A percentile compares a stretch with the other conserved stretches of the same genome.
These are phyloP conservation scores for Viridothelium virens DNA, from an alignment of 495 filamentous ascomycete species.

Conservation along the genomic window DNA sequence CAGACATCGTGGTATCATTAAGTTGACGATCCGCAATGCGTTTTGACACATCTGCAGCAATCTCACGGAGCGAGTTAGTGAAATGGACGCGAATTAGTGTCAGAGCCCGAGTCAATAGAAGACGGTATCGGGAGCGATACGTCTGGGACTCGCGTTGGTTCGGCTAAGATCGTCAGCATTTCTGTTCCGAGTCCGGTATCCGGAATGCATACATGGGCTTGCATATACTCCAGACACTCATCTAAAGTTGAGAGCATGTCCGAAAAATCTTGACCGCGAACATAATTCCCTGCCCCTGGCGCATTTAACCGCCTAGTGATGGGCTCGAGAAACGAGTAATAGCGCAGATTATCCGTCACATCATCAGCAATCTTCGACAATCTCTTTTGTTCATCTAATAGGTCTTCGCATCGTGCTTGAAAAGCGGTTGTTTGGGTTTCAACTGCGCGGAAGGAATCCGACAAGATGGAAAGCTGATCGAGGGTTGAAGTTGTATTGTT, in stretches of 20 bases:
- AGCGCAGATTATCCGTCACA: conserved; percentile 76
- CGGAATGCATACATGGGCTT: conserved; percentile 55
- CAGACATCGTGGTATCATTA: conserved; percentile 69
- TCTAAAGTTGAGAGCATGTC: conserved; percentile 81
- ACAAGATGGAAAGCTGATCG: conserved; percentile 62
- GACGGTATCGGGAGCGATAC: conserved; percentile 65
- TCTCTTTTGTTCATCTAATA: conserved; percentile 69
- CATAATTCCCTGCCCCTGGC: conserved; percentile 75
- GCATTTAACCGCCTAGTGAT: conserved; percentile 86
- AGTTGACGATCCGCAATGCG: conserved; percentile 62
- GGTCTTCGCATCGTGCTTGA: conserved; percentile 79
- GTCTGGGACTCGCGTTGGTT: conserved; percentile 77
- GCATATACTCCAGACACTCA: conserved; percentile 84
- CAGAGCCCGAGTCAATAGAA: conserved; percentile 62
- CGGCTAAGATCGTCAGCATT: conserved; percentile 42
- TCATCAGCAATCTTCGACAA: conserved; percentile 68
- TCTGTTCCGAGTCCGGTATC: not conserved
- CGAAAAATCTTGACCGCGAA: conserved; percentile 70
- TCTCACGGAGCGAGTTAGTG: conserved; percentile 61
- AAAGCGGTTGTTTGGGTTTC: conserved; percentile 86
- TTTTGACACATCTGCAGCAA: conserved; percentile 60
- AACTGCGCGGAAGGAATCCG: conserved; percentile 75
- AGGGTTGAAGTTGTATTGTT: conserved; percentile 65
- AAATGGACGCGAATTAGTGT: conserved; percentile 84
- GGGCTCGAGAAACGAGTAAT: conserved; percentile 86